These are phyloP conservation scores for Dactylella cylindrospora DNA, from an alignment of 2,329 filamentous ascomycete genomes.

Conservation along the genomic window DNA sequence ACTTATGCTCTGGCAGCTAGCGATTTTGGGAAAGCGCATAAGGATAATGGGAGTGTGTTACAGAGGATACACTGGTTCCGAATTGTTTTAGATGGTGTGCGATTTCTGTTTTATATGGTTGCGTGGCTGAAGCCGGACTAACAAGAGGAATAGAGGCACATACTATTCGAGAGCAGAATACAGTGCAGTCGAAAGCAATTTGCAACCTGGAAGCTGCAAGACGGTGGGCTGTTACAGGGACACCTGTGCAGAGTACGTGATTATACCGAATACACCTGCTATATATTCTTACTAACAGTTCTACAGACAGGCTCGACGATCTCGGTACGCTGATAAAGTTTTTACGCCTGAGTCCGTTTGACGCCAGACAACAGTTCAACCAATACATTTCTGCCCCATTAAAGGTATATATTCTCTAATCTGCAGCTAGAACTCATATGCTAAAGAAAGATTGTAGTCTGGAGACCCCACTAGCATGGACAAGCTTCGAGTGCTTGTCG, in stretches of 20 bases:
- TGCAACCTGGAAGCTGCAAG: slow-evolving; percentile 47
- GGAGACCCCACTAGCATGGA: slow-evolving; percentile 77
- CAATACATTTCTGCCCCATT: slow-evolving; percentile 62
- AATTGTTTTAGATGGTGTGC: slow-evolving; percentile 43
- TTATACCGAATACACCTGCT: slow-evolving; percentile 13
- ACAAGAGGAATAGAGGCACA: slow-evolving; percentile 55
- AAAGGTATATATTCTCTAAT: slow-evolving; percentile 86
- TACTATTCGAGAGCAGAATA: slow-evolving; percentile 51
- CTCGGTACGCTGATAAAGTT: slow-evolving; percentile 59
- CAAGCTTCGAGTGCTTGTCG: slow-evolving; percentile 83
- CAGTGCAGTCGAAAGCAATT: slow-evolving; percentile 50
- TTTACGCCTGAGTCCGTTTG: slow-evolving; percentile 54
- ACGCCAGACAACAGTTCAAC: slow-evolving; percentile 54
- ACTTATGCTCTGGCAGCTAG: slow-evolving; percentile 50
- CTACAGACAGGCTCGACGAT: slow-evolving; percentile 69
- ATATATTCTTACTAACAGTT: slow-evolving; percentile 1
- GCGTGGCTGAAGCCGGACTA: no score
- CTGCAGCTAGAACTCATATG: slow-evolving; percentile 78
- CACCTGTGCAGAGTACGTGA: slow-evolving; percentile 53
- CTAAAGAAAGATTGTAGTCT: slow-evolving; percentile 36
- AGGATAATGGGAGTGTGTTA: slow-evolving; percentile 53
- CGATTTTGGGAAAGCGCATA: slow-evolving; percentile 69
- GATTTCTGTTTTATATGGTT: slow-evolving; percentile 41
- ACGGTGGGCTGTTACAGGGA: slow-evolving; percentile 55
- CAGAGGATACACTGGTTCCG: slow-evolving; percentile 39